Base-by-base conservation (phyloP, 495 filamentous ascomycete species). In the Collariella sp. region DNA sequence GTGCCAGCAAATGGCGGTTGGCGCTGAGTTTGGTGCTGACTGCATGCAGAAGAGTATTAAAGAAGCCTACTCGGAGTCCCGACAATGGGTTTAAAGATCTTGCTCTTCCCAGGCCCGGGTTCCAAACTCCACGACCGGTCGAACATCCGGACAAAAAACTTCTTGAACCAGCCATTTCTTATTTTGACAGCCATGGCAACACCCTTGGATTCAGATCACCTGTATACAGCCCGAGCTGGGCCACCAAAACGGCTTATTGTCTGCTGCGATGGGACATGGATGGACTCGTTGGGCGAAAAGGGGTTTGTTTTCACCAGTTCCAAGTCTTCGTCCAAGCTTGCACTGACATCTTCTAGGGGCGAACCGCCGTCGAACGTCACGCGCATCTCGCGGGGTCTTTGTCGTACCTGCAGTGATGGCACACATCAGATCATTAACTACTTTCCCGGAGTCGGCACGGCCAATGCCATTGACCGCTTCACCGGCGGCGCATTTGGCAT, bases 401-500 rank as follows among this genome's bases (percentile, higher is more conserved):
- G 54, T 7, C 63, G 55, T 44, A 69, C 52, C 48, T 62, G 52
- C 60, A 64, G 39, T 38, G 63, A 63, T 58, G 74, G 59, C 19
- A 67, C 56, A n/a, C 64, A 46, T 41, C 63, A 67, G 46, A 67
- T 78, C 29, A 71, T 73, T 39, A 73, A 67, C 58, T 79, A 79
- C 52, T 66, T 70, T 13, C 38, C 67, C 15, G 76, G 76, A 15
- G 67, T 79, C 9, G 76, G 76, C 15, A 72, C 60, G 44, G 66
- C 66, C 58, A 43, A 26, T 71, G 7, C 72, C n/a, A 45, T 67
- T 7, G 73, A 80, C 62, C 65, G 69, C 19, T 55, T 77, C n/a
- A 63, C 73, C 23, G 76, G 76, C 15, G 77, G 78, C 42, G 60
- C 71, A 1, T 76, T 73, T 44, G 77, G 76, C 7, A 58, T 66